Base-by-base conservation (phyloP, 2,329 filamentous ascomycete species). In the Ophiosphaerella korrae region DNA sequence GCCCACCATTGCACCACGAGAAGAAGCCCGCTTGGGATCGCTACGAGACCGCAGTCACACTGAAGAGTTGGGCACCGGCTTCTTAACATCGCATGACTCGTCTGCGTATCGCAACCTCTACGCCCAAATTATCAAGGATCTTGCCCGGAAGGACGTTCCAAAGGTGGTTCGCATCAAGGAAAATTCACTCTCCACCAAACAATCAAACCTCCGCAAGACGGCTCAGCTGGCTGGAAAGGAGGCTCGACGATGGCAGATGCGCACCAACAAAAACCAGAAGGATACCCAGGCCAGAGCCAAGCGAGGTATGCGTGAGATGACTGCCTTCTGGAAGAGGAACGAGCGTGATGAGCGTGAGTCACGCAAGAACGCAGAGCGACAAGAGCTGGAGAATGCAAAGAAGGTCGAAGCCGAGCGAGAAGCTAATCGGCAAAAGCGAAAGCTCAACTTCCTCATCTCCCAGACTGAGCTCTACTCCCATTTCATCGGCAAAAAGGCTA, bases 401-500 rank as follows among this genome's bases (percentile, higher is more conserved):
- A 95, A 93, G 77, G 92, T 93, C 53, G 94, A 99, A 79, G 94
- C 94, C 5, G 94, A 97, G 66, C 92, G 95, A 60, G 94, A 99
- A 83, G 92, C 94, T 13, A 96, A 96, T 64, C 86, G 94, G 58
- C 94, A 99, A 78, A 96, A 96, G 84, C 87, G 94, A 67, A 99
- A 99, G 80, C 89, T 99, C 73, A 97, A 99, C 77, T 99, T 99
- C 82, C 83, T 99, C 58, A 99, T 99, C 74, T 97, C 93, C 1
- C 94, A 99, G 77, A 99, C 94, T 1, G 94, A 99, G 73, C 83
- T 99, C 43, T 99, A 99, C 80, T 97, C 93, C 36, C 94, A 99
- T 81, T 99, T 99, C 75, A 97, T 99, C 66, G 93, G 94, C 73
- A 96, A 96, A 79, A 99, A 99, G 81, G 96, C 97, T 77, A 96